Evolutionary conservation across 2,329 filamentous ascomycete species (phyloP), one percentile per base, ranked within the genome.

Genomic region (Colletotrichum truncatum): DNA sequence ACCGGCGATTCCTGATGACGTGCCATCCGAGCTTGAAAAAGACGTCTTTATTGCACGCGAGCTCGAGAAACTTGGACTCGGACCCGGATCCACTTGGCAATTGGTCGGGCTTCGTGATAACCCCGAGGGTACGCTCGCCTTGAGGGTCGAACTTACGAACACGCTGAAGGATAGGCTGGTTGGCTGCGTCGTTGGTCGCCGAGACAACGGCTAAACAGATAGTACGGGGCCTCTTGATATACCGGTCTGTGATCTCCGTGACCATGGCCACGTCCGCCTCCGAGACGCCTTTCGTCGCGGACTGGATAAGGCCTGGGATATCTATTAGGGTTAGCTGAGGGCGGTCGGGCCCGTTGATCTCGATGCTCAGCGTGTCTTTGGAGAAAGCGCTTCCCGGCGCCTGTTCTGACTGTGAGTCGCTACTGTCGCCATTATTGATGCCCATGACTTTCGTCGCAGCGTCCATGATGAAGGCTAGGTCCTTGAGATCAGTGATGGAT

Each of bases 131-230:
- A 7, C 84, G 80, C 4, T 67, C 68, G 4, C 81, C 80, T 7
- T 75, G 67, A 14, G 48, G 57, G 23, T 61, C 57, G 28, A 51
- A 51, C 12, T 10, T 51, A n/a, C 46, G 26, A 26, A 36, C 46
- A 23, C 46, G 46, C 32, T 51, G 46, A 16, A 36, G 26, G 46
- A 51, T 36, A 25, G 26, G 46, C 46, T 51, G 46, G 41, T 45
- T 45, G 21, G 36, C 36, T 16, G 39, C 39, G 25, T 91, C 85
- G 36, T 82, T 82, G 54, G 84, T 85, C 1, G 86, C 86, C 0
- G 83, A 85, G 0, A 90, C 79, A 0, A 89, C 84, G 2, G 87
- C 84, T 1, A 91, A 78, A 2, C 90, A 87, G 61, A 91, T 87
- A 68, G 82, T 90, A 5, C 86, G 77, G 0, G 78, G 74, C 10